Percentiles rank a stretch among this genome's conserved stretches.
Conservation (phyloP, 2,329 filamentous ascomycete species). For the Blumeria graminis region DNA sequence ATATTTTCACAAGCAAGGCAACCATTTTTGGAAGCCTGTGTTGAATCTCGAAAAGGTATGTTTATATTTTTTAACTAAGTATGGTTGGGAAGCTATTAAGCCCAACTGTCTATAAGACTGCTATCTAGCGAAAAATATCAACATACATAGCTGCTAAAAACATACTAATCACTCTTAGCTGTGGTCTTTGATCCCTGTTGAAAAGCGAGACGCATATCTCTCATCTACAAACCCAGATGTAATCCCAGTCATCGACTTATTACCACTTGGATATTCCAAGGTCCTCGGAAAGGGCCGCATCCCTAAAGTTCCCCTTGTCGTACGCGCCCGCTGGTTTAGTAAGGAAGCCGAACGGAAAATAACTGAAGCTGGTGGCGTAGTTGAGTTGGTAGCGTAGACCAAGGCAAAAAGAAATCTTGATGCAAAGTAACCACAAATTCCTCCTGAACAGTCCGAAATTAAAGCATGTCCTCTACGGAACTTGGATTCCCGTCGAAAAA, state of each 20-base stretch:
- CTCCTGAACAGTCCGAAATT: no score
- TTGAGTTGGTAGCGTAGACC: slow-evolving; percentile 72
- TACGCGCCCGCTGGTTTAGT: slow-evolving; percentile 86
- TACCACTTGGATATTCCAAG: slow-evolving; percentile 94
- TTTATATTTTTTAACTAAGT: slow-evolving; percentile 1
- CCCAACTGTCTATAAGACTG: not conserved
- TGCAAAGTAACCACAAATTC: no score
- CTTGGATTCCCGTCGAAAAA: no score
- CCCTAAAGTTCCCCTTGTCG: slow-evolving; percentile 78
- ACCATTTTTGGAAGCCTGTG: slow-evolving; percentile 95
- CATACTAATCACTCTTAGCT: slow-evolving; percentile 32
- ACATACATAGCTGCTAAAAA: not conserved
- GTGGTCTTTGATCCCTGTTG: slow-evolving; percentile 79
- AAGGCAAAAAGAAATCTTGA: no score
- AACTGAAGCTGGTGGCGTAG: slow-evolving; percentile 84
- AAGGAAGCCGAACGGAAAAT: slow-evolving; percentile 97
- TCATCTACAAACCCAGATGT: slow-evolving; percentile 60
- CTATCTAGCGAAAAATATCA: not conserved
- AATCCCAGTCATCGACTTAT: slow-evolving; percentile 92
- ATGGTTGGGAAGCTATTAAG: not conserved
- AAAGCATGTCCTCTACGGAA: no score
- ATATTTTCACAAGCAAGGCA: slow-evolving; percentile 88
- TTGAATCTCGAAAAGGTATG: slow-evolving; percentile 97
- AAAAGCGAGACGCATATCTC: slow-evolving; percentile 86
- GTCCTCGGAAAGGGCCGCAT: slow-evolving; percentile 95